Evolutionary conservation across 2,329 filamentous ascomycete species (phyloP), one percentile per base, ranked within the genome.

Genomic region (Fusarium sp.): DNA sequence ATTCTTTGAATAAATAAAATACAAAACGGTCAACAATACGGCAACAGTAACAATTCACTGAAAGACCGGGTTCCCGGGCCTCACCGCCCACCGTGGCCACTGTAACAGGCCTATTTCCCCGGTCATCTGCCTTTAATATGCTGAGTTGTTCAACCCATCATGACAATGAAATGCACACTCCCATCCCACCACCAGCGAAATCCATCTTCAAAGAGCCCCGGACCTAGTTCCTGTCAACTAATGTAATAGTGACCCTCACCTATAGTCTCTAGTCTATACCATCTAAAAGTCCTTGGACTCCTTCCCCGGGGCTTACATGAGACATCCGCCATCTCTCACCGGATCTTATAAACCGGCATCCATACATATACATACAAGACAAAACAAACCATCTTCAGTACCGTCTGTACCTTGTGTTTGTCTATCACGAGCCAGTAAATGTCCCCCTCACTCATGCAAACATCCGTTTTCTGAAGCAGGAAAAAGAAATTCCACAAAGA

Each of bases 121-220:
- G 78, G 78, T 80, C 78, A 80, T 80, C 78, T 80, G 78, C 77
- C 65, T 63, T 50, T 61, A 67, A 72, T 69, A 51, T 78, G 78
- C 76, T 80, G 78, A 79, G 78, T 62, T 80, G 78, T 77, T 67
- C 72, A 65, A 62, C 62, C 62, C 67, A 54, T 43, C 46, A 68
- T 56, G 44, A 34, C 48, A 56, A 48, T 37, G 21, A 62, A 13
- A 70, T 43, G 62, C 69, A 65, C 65, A 69, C 70, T 56, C 70
- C 70, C 56, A 52, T 57, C 59, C 65, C 68, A 63, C 61, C 64
- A 65, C 6, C 34, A 37, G 34, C 34, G 10, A 37, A 37, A 37
- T 48, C 63, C 56, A 37, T 62, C 57, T 45, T 45, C 31, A 44
- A 65, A 58, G 53, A 59, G 31, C 59, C 52, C 60, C 51, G 49